These are phyloP conservation scores for Ceratocystis smalleyi DNA, from an alignment of 2,329 filamentous ascomycete species.

Conservation along the genomic window DNA sequence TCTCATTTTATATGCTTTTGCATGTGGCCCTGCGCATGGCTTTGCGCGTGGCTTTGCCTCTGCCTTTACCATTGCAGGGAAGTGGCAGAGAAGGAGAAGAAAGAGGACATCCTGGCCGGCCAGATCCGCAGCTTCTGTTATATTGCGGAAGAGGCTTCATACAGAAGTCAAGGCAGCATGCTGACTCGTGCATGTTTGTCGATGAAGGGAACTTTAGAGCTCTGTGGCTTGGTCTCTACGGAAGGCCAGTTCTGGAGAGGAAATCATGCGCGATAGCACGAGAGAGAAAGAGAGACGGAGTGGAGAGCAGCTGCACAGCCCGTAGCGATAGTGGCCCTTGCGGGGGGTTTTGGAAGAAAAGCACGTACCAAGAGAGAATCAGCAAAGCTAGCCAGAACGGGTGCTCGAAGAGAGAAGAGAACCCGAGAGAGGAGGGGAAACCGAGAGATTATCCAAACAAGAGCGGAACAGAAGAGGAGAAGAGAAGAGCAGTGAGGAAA, in stretches of 20 bases:
- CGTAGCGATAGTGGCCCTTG: slow-evolving; percentile 1
- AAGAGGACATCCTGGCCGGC: not conserved
- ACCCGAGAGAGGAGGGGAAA: not conserved
- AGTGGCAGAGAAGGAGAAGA: no score
- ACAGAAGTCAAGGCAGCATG: not conserved
- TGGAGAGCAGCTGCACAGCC: slow-evolving; percentile 2
- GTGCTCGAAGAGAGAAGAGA: not conserved
- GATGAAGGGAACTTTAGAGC: slow-evolving; percentile 6
- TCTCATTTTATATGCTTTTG: no score
- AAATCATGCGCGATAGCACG: not conserved
- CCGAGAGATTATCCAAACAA: not conserved
- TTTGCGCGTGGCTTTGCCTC: no score
- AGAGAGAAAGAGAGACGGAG: not conserved
- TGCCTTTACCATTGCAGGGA: no score
- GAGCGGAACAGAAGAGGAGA: not conserved
- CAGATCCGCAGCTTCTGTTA: not conserved
- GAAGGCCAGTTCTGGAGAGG: not conserved
- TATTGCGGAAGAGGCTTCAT: not conserved
- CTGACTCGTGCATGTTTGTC: slow-evolving; percentile 4
- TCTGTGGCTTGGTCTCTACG: not conserved
- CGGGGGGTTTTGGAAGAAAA: not conserved
- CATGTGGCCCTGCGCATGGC: no score
- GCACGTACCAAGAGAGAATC: slow-evolving; percentile 2
- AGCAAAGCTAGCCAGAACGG: not conserved
- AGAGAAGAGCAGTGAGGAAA: not conserved